Percentiles rank a stretch among this genome's conserved stretches.
These are phyloP conservation scores for Barnettozyma hawaiiensis DNA, from an alignment of 1,139 yeast genomes.

Conservation along the genomic window DNA sequence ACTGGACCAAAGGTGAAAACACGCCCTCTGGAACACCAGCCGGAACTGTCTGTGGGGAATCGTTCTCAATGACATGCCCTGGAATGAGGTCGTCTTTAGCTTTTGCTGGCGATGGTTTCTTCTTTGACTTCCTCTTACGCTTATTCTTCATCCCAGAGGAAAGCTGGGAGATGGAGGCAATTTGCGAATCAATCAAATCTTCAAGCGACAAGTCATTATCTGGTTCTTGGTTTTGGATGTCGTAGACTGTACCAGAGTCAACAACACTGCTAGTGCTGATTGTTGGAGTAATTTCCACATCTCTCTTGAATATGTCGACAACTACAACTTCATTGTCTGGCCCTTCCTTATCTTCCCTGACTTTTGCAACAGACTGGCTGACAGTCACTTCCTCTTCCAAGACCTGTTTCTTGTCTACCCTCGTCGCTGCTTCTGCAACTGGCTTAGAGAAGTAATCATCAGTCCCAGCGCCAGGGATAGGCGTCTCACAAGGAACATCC, in stretches of 20 bases:
- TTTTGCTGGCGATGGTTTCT: conserved; percentile 17
- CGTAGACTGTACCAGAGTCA: conserved; percentile 8
- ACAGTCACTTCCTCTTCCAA: not conserved
- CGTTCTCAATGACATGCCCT: conserved; percentile 29
- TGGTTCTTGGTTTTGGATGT: conserved; percentile 7
- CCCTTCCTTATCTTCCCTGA: conserved; percentile 13
- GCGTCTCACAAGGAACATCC: conserved; percentile 12
- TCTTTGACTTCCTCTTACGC: conserved; percentile 13
- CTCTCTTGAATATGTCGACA: conserved; percentile 18
- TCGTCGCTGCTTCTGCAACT: conserved; percentile 6
- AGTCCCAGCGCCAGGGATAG: conserved; percentile 11
- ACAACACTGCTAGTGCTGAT: not conserved
- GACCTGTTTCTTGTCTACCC: not conserved
- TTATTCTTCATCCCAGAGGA: conserved; percentile 19
- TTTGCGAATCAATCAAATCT: conserved; percentile 26
- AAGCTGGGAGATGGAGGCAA: conserved; percentile 24
- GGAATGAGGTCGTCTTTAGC: conserved; percentile 24
- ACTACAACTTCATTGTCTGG: conserved; percentile 17
- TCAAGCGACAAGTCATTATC: conserved; percentile 18
- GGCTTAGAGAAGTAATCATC: conserved; percentile 8
- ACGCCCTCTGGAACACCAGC: conserved; percentile 37
- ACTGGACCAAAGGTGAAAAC: conserved; percentile 41
- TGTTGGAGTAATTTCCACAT: conserved; percentile 3
- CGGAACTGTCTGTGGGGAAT: conserved; percentile 32
- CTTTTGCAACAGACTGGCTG: conserved; percentile 12